Percentiles rank a stretch among this genome's conserved stretches.
These are phyloP conservation scores for Podospora australis DNA, from an alignment of 495 filamentous ascomycete genomes.

Conservation along the genomic window DNA sequence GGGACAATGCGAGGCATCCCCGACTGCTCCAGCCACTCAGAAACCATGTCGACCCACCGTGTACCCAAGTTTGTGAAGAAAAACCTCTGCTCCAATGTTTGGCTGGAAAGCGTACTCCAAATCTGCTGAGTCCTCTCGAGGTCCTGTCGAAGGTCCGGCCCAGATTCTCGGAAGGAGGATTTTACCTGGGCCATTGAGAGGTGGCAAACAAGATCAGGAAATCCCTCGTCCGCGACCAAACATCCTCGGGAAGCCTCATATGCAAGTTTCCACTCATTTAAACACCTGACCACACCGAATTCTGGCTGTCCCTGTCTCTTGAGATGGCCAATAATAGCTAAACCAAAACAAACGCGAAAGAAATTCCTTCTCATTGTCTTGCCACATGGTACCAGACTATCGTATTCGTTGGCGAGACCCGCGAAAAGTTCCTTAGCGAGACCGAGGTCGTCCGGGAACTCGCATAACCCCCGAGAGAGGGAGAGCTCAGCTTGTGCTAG, in stretches of 20 bases:
- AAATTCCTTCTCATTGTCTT: background rate
- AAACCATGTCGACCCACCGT: background rate
- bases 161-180: background rate
- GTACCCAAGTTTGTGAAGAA: background rate
- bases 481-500: background rate
- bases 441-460: background rate
- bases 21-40: background rate
- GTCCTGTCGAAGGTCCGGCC: background rate
- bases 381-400: background rate
- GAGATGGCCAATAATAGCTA: background rate
- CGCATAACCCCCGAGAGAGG: background rate
- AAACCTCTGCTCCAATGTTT: background rate
- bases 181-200: background rate
- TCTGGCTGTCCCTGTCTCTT: background rate
- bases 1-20: background rate
- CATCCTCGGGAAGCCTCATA: background rate
- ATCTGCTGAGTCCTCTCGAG: background rate
- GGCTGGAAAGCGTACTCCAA: background rate
- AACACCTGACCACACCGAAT: background rate
- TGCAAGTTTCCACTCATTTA: background rate
- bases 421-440: background rate
- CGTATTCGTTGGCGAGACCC: background rate
- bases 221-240: background rate
- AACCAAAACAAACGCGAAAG: background rate
- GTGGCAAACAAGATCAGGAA: background rate